Evolutionary conservation across 2,329 filamentous ascomycete species (phyloP).

Genomic region (Metarhizium humberi): DNA sequence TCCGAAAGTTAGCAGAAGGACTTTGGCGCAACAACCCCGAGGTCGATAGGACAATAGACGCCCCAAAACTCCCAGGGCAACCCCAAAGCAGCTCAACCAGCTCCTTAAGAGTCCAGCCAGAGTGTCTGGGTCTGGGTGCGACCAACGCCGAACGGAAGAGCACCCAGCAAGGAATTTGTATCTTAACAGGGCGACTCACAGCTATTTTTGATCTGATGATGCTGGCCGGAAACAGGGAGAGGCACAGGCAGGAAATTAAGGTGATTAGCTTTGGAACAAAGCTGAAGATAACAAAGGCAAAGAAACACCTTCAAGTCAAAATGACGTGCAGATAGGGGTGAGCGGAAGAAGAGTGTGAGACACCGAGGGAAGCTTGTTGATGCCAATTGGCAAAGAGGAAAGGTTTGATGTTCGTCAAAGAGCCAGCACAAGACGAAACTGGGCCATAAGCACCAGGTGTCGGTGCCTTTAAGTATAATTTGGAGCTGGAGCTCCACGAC

Average conservation of each 20-base stretch:
- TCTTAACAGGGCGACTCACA: neutral
- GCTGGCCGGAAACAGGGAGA: neutral
- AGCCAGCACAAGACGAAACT: neutral
- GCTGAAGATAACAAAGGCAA: neutral
- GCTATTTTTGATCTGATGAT: neutral
- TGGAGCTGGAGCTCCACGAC: neutral
- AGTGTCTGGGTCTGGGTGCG: neutral
- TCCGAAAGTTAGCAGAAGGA: neutral
- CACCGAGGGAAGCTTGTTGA: neutral
- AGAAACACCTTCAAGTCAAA: neutral
- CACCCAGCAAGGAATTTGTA: neutral
- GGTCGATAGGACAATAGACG: neutral
- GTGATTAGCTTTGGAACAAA: neutral
- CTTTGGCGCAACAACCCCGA: neutral
- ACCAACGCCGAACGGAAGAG: too few species aligned
- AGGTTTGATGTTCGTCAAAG: neutral
- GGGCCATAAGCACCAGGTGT: conserved; percentile 1
- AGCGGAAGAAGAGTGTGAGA: conserved; percentile 1
- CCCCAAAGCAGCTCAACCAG: neutral
- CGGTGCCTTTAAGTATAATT: conserved; percentile 9
- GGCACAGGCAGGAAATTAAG: neutral
- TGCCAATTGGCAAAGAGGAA: conserved; percentile 4
- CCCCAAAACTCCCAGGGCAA: neutral
- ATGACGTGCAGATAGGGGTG: neutral
- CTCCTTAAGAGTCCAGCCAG: neutral